Base-by-base conservation (phyloP, 2,329 filamentous ascomycete genomes). In the Neoarthrinium moseri region DNA sequence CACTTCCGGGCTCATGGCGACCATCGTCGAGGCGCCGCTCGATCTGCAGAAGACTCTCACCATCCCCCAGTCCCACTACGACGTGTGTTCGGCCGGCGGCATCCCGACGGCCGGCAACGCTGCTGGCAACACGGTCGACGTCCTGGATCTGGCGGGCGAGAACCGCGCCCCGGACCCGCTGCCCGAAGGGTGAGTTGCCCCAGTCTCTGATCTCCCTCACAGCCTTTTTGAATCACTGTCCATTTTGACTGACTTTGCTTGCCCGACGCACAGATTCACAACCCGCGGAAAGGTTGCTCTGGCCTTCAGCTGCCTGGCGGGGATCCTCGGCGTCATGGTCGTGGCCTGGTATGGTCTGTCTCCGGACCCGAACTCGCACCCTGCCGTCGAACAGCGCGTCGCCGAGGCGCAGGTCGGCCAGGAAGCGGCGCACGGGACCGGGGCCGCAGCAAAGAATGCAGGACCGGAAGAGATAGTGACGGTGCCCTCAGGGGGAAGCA, bases 251-350 rank as follows among this genome's bases (percentile, higher is more conserved):
- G 26, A 29, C 26, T 10, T 10, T 29, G 26, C 10, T n/a, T 29
- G 26, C 8, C 26, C 8, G n/a, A 29, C n/a, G n/a, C 7, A 34
- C 32, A 34, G 32, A 6, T 91, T 91, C 62, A 89, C 84, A 0
- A 64, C 83, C 0, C 75, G 77, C 29, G 89, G 89, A 5, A 86
- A 87, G 34, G 78, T 90, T 1, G 89, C 89, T 8, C 67, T 94
- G 54, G 83, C 84, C 3, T 89, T 92, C 60, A 89, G 84, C 58
- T 79, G 78, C 52, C 51, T 91, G 4, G 76, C 77, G 13, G 89
- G 87, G 3, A 70, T 91, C 39, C 55, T 89, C 7, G 89, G 89
- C 7, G 73, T 91, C 56, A 74, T 67, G 0, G 78, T 82, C 11
- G 82, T 94, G 45, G 76, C 74, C 1, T 84, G 84, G 74, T 91